Base-by-base conservation (phyloP, 139 green algal species). In the Pleodorina starrii region DNA sequence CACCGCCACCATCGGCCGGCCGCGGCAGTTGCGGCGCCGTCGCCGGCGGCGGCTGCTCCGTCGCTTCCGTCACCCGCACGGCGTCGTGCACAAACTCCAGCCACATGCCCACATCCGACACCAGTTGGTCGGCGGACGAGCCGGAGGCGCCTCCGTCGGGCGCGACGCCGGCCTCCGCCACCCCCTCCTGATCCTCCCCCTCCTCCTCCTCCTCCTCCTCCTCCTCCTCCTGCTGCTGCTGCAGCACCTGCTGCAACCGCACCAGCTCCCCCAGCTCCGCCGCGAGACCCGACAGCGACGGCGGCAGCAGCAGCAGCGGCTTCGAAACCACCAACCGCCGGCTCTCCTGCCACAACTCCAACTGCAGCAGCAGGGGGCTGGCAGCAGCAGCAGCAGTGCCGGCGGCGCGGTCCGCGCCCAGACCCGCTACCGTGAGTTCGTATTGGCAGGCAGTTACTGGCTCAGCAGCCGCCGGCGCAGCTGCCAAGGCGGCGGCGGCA, bases 271-370 rank as follows among this genome's bases (percentile, higher is more conserved):
- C 32, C 50, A 84, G 50, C 77, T 72, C 35, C 77, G 17, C 21
- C 23, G 50, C 48, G 36, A 84, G 21, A 11, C 23, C 50, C 12
- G 50, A 57, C 35, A 66, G 14, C 29, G 12, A n/a, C 17, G 77
- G 14, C 32, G 77, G 77, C 50, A 84, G 50, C 23, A 84, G 32
- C n/a, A 84, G 35, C 77, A 84, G 23, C 48, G 77, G 50, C 19
- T 71, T 84, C 32, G 46, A 35, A 19, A 50, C 77, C 6, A 84
- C 0, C 77, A 84, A 6, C 2, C 77, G 77, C 3, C 40, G 6
- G 50, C 36, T 43, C 10, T 83, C 77, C 6, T 35, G 35, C 77
- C 77, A 84, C 32, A 84, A n/a, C 77, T 84, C 77, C 6, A 84
- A 5, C 35, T 84, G 77, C 21, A 84, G 51, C 50, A 71, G 35